Conservation (phyloP, 2,329 filamentous ascomycete genomes). For the Pseudogymnoascus sp. region DNA sequence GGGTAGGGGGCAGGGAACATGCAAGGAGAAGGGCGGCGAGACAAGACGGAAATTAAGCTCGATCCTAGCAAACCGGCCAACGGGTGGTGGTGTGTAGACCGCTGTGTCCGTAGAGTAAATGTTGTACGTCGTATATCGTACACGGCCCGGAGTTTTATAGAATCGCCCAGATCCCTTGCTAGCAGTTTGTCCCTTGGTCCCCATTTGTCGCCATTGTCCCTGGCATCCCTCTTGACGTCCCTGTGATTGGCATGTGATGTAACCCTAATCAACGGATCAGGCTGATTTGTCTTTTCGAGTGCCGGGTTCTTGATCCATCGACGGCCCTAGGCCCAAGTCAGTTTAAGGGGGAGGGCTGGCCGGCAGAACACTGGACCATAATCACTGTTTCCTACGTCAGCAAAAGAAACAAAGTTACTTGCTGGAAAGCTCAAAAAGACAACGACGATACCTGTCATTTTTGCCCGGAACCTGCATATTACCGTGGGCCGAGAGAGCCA, state of each 20-base stretch:
- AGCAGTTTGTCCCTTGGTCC: not conserved
- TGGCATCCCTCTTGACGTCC: not conserved
- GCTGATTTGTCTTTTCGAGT: not conserved
- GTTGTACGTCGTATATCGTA: not conserved
- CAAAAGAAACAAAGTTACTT: not conserved
- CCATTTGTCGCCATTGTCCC: not conserved
- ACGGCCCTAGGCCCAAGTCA: not conserved
- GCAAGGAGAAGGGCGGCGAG: not conserved
- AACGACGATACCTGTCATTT: not conserved
- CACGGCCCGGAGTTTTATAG: slow-evolving; percentile 2
- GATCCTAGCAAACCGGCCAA: not conserved
- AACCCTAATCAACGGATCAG: slow-evolving; percentile 4
- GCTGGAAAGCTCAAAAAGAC: not conserved
- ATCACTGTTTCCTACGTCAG: not conserved
- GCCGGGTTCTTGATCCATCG: not conserved
- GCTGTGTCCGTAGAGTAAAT: not conserved
- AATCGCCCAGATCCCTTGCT: not conserved
- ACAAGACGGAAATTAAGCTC: not conserved
- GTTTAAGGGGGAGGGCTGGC: not conserved
- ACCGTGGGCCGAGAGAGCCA: not conserved
- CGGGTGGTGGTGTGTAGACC: not conserved
- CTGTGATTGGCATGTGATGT: slow-evolving; percentile 2
- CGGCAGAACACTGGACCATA: not conserved
- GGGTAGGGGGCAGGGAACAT: not conserved
- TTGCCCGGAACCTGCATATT: not conserved